Conservation (phyloP, 2,329 filamentous ascomycete genomes). For the Clarireedia sp. region DNA sequence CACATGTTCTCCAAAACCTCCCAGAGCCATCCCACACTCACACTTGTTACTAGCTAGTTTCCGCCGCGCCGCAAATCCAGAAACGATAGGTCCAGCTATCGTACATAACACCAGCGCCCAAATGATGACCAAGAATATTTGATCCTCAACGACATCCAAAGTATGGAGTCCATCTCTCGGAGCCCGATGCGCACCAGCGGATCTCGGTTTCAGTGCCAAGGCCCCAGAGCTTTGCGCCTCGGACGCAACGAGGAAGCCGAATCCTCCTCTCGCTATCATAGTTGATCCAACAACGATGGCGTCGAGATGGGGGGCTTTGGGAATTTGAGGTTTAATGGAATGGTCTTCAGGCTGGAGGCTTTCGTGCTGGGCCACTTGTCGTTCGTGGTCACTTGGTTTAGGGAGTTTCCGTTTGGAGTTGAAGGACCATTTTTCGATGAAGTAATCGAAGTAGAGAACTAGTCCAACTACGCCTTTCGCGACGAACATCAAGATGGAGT, state of each 20-base stretch:
- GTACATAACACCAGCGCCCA: slow-evolving; percentile 52
- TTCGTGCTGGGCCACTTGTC: neutral
- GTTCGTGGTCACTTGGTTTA: neutral
- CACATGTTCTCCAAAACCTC: neutral
- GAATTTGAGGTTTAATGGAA: too few species aligned
- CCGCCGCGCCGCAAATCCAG: neutral
- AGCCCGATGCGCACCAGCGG: neutral
- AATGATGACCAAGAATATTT: slow-evolving; percentile 43
- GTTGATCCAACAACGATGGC: slow-evolving; percentile 30
- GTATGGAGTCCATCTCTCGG: neutral
- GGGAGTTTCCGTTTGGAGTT: neutral
- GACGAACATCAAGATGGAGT: slow-evolving; percentile 31
- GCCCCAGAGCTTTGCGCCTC: slow-evolving; percentile 48
- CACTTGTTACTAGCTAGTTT: neutral
- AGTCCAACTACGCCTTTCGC: slow-evolving; percentile 45
- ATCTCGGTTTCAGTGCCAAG: neutral
- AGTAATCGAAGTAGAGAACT: slow-evolving; percentile 17
- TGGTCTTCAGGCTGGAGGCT: neutral
- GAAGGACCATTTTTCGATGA: neutral
- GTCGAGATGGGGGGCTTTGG: slow-evolving; percentile 13
- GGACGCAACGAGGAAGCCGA: slow-evolving; percentile 68
- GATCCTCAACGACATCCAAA: slow-evolving; percentile 12
- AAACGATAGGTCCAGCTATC: slow-evolving; percentile 39
- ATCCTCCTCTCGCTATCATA: slow-evolving; percentile 72
- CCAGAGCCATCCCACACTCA: neutral